Evolutionary conservation across 75 land plant species (phyloP).

Genomic region (Sequoia sempervirens): DNA sequence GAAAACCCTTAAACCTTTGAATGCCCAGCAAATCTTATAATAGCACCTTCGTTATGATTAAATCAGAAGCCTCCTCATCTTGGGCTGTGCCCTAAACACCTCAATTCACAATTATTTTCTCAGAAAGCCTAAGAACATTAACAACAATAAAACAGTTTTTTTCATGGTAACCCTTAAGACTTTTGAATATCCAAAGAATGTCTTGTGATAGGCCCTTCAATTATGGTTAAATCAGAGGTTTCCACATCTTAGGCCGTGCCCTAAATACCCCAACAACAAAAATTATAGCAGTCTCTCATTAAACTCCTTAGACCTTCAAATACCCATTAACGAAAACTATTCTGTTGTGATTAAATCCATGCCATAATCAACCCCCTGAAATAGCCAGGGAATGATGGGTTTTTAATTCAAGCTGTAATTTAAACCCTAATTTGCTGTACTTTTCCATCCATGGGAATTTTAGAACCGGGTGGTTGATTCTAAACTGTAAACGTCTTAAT

Average conservation of each 20-base stretch:
- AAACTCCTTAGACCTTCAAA: background rate
- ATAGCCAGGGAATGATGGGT: background rate
- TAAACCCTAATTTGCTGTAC: background rate
- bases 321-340: background rate
- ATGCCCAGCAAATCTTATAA: background rate
- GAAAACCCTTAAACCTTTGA: background rate
- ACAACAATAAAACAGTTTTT: background rate
- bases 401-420: background rate
- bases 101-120: background rate
- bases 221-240: slow-evolving; percentile 43
- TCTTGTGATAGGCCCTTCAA: background rate
- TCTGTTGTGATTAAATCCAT: background rate
- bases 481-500: background rate
- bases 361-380: background rate
- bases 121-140: background rate
- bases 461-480: background rate
- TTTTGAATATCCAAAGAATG: background rate
- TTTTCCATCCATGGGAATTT: background rate
- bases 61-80: slow-evolving; percentile 78
- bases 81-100: background rate
- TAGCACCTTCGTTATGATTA: slow-evolving; percentile 10
- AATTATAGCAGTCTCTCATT: too few relatives aligned
- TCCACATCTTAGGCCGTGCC: slow-evolving; percentile 49
- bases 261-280: background rate
- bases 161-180: background rate